Evolutionary conservation across 352 stramenopile genomes (phyloP), one percentile per base, ranked within the genome.

Genomic region (Phytophthora quininea): DNA sequence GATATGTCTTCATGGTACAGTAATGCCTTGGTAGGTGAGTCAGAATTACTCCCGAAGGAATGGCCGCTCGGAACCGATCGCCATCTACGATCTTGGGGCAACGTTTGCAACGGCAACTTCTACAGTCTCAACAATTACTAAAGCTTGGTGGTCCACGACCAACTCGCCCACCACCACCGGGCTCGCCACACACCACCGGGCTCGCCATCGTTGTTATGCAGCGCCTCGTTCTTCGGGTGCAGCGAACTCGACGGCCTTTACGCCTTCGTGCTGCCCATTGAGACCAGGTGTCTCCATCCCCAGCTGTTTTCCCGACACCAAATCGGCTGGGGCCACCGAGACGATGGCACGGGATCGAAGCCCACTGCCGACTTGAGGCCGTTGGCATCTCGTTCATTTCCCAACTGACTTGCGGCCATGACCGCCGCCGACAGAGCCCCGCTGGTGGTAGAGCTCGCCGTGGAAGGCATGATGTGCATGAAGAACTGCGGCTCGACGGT

Each of bases 391-490:
- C 19, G 19, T 0, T 24, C 19, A 24, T 24, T 24, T 24, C 19
- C 19, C 19, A 24, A 11, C 15, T 49, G 43, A 49, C 43, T 49
- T 49, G 43, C 24, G 43, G 43, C 43, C 43, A n/a, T 49, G 24
- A 3, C 43, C 15, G 19, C 43, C 5, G 15, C 35, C n/a, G 31
- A 46, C 12, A 35, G 51, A 11, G 33, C 46, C 29, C 37, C 45
- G 33, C 42, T 67, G 27, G 71, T 83, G 37, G 77, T 86, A 45
- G 66, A 89, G 54, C 88, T 97, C 24, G 74, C 71, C 42, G 86
- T 99, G 42, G 96, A 99, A 59, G 93, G 94, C 54, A 98, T 98
- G 86, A 97, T 96, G 76, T 98, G 92, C 59, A 95, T 98, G 84
- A 98, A 98, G 54, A 98, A 98, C 76, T 97, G 95, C 74, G 97